These are phyloP conservation scores for Ochromonas danica DNA, from an alignment of 108 stramenopile species.

Conservation along the genomic window DNA sequence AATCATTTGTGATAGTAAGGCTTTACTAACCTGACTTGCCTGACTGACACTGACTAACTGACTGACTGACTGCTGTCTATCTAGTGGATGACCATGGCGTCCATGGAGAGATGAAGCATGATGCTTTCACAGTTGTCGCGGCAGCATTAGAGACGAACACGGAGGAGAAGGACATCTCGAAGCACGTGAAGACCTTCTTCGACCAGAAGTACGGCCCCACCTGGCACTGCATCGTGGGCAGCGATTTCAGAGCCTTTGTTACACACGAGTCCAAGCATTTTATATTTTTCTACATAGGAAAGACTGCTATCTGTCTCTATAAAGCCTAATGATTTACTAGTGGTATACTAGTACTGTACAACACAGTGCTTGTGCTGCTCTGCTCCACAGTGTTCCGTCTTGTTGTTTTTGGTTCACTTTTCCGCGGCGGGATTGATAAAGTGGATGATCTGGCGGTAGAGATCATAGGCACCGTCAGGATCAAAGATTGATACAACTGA, in stretches of 20 bases:
- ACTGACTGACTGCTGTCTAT: background rate
- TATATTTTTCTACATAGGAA: constrained; percentile 57
- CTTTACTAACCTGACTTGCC: background rate
- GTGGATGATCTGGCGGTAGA: background rate
- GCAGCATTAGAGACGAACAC: constrained; percentile 29
- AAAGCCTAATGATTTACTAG: constrained; percentile 33
- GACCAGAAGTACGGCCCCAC: constrained; percentile 58
- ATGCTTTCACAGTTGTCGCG: constrained; percentile 27
- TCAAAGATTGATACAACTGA: background rate
- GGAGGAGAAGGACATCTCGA: constrained; percentile 45
- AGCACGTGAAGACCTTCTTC: constrained; percentile 54
- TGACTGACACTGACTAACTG: background rate
- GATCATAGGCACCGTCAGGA: background rate
- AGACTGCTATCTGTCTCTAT: constrained; percentile 49
- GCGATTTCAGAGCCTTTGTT: constrained; percentile 54
- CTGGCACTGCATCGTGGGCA: constrained; percentile 61
- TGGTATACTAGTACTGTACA: too few relatives aligned
- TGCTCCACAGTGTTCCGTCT: too few relatives aligned
- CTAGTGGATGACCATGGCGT: constrained; percentile 33
- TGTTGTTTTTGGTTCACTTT: too few relatives aligned
- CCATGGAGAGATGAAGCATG: constrained; percentile 30
- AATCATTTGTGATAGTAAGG: constrained; percentile 35
- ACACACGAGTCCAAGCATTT: constrained; percentile 57
- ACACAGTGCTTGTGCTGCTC: too few relatives aligned
- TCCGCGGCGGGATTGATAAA: background rate